Conservation (phyloP, 495 filamentous ascomycete genomes). For the Chlorociboria aeruginascens region DNA sequence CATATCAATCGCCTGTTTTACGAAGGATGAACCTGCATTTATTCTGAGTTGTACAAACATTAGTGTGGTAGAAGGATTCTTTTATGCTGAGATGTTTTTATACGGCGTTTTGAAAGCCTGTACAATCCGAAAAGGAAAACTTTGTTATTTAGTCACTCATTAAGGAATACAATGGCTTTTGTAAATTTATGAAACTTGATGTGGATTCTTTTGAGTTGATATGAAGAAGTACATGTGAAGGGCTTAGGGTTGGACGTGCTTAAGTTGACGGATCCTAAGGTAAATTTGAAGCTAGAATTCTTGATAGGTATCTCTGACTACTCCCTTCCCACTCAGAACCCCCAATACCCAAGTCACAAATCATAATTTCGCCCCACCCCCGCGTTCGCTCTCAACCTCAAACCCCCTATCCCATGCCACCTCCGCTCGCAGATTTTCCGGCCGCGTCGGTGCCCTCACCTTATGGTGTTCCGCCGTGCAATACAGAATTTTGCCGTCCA, state of each 20-base stretch:
- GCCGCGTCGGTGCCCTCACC: slow-evolving; percentile 25
- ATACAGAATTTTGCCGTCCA: slow-evolving; percentile 27
- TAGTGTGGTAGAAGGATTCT: slow-evolving; percentile 9
- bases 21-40: slow-evolving; percentile 6
- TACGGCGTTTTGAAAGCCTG: slow-evolving; percentile 7
- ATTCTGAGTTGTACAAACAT: slow-evolving; percentile 9
- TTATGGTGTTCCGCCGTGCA: slow-evolving; percentile 34
- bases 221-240: too few species aligned
- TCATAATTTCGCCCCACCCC: slow-evolving; percentile 1
- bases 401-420: slow-evolving; percentile 26
- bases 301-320: too few species aligned
- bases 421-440: slow-evolving; percentile 21
- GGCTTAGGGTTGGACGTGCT: too few species aligned
- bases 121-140: slow-evolving; percentile 4
- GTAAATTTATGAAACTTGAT: too few species aligned
- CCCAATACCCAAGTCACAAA: too few species aligned
- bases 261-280: too few species aligned
- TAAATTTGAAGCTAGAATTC: too few species aligned
- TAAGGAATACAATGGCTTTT: slow-evolving; percentile 12
- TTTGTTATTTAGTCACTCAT: slow-evolving; percentile 22
- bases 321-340: too few species aligned
- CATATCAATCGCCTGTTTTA: neutral
- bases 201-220: too few species aligned
- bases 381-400: slow-evolving; percentile 7
- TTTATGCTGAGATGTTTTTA: slow-evolving; percentile 13